Evolutionary conservation across 1,284 basidiomycete genomes (phyloP), one percentile per base, ranked within the genome.

Genomic region (Ceratobasidium sp.): DNA sequence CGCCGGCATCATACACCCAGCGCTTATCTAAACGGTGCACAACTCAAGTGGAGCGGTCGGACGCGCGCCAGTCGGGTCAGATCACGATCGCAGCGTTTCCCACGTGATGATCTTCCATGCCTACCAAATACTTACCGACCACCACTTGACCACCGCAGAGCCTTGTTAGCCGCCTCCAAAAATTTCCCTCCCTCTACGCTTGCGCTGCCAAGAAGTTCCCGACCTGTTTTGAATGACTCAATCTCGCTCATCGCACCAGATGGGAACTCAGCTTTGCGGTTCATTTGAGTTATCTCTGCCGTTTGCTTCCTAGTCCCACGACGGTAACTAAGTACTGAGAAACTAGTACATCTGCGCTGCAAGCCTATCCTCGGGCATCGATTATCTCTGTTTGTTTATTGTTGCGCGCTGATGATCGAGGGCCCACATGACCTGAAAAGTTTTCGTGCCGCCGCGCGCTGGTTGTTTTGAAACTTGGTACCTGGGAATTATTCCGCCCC

Each of bases 371-470:
- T 33, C 33, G 33, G 33, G 33, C 33, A 65, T 65, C 42, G 42
- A 46, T 65, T 2, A 44, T 26, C 42, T 46, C 15, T 33, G n/a
- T 33, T 42, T 46, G 28, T 13, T 42, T 23, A 38, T 38, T 26
- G 7, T 28, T 26, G 42, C 61, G 9, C 12, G 12, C 10, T 65
- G 62, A 44, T 65, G 28, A 65, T 65, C 62, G 62, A 65, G 42
- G 42, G 42, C 26, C n/a, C 17, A 48, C 17, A 12, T 42, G 33
- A 10, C 28, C 42, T 7, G 59, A 62, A 62, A 62, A 62, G 13
- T 40, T 62, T 62, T 62, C 23, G 28, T 7, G 38, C 28, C 38
- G 59, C 59, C 17, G 38, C 33, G 17, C 20, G 20, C 17, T 17
- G 59, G 59, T 20, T 20, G 33, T 42, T 12, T 62, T 42, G 59